Base-by-base conservation (phyloP, 768 basidiomycete species). In the Tylopilus intermedius region DNA sequence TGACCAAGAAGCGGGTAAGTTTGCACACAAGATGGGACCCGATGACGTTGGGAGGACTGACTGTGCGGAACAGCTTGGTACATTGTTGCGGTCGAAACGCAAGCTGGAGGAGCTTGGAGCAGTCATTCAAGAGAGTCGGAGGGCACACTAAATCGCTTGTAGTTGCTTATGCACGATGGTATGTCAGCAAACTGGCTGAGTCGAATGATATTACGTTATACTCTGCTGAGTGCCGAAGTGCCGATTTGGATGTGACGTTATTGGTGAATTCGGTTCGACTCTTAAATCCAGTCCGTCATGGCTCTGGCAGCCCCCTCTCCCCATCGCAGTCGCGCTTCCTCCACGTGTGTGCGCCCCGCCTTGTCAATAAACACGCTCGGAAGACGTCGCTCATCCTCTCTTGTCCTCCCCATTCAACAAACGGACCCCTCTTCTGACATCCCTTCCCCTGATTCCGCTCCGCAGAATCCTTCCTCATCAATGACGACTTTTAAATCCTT, bases 1-100 rank as follows among this genome's bases (percentile, higher is more conserved):
- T 98, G 80, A 94, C 94, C 64, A 99, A 99, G 86, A 97, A 95
- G 80, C 86, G 94, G 80, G 95, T 96, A 67, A 63, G 86, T 83
- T n/a, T 52, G 21, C 33, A 22, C 46, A 52, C 33, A 33, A 6
- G 33, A 33, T 33, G 13, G 33, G 33, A 14, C 33, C 1, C 32
- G 15, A 21, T 22, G 35, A 4, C 8, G 18, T 14, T 0, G 0
- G 4, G 11, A 33, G 4, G 11, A 33, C 55, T 52, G 53, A 58
- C 42, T 33, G 37, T 44, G 15, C 26, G 21, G 14, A n/a, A 13
- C 26, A 94, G 93, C 86, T 99, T 67, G 96, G 96, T 35, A 98
- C 96, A n/a, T 82, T 98, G 62, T 78, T 94, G 68, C 92, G 96
- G 64, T 95, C 94, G 62, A 99, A 98, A 79, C 87, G 93, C 78